Conservation (phyloP, 2,329 filamentous ascomycete genomes). For the Amesomyces nigricolor region DNA sequence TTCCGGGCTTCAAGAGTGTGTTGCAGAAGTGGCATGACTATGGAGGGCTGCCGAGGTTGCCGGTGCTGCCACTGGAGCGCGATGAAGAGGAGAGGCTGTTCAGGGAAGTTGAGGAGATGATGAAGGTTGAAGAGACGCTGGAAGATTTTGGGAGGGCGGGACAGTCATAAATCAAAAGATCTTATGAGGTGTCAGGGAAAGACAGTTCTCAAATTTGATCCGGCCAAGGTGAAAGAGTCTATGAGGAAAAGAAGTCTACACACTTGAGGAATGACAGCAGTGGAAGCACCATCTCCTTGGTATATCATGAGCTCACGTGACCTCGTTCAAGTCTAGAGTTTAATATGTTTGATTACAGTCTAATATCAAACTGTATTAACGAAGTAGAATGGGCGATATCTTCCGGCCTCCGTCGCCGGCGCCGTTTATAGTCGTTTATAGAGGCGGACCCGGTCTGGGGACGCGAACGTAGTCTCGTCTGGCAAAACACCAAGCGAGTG, state of each 20-base stretch:
- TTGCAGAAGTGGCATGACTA: conserved; percentile 4
- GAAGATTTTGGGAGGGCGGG: neutral
- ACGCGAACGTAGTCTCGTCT: conserved; percentile 1
- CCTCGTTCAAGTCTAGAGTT: too few relatives aligned
- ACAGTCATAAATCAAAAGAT: neutral
- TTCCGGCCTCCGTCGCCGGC: conserved; percentile 4
- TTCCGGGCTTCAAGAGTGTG: conserved; percentile 3
- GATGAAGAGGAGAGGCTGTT: conserved; percentile 1
- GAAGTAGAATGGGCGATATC: neutral
- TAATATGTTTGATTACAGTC: too few relatives aligned
- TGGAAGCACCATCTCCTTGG: too few relatives aligned
- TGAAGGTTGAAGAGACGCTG: neutral
- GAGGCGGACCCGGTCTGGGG: neutral
- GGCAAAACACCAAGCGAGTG: conserved; percentile 3
- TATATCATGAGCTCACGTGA: too few relatives aligned
- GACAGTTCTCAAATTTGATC: too few relatives aligned
- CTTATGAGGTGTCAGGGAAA: too few relatives aligned
- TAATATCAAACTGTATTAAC: too few relatives aligned
- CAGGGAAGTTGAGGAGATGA: conserved; percentile 1
- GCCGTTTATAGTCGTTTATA: conserved; percentile 2
- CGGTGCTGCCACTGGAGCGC: neutral
- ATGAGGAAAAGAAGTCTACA: too few relatives aligned
- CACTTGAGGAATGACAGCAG: too few relatives aligned
- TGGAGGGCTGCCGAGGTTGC: conserved; percentile 1
- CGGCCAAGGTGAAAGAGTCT: too few relatives aligned